Conservation (phyloP, 2,329 filamentous ascomycete species). For the Fusarium concolor region DNA sequence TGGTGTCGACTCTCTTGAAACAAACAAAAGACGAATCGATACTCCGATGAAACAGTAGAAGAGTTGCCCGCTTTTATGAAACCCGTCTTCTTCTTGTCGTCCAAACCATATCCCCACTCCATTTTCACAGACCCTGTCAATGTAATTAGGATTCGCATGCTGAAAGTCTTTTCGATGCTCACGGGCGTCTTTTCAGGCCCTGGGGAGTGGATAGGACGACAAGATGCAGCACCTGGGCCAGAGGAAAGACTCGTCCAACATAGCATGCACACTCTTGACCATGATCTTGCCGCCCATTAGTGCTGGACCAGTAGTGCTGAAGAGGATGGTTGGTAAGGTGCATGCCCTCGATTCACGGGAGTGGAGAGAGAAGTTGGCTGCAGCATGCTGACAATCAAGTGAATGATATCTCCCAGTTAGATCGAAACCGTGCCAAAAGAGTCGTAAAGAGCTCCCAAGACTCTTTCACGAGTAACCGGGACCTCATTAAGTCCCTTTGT, state of each 20-base stretch:
- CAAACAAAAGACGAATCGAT: conserved; percentile 22
- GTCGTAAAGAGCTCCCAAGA: not conserved
- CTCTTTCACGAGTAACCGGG: not conserved
- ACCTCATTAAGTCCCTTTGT: not conserved
- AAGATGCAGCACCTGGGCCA: conserved; percentile 10
- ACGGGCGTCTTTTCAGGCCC: not conserved
- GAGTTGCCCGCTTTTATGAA: not conserved
- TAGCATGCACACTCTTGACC: not conserved
- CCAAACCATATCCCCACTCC: not conserved
- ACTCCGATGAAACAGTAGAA: conserved; percentile 9
- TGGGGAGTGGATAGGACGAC: conserved; percentile 21
- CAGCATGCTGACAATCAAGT: conserved; percentile 2
- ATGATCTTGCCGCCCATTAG: not conserved
- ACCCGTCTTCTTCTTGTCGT: not conserved
- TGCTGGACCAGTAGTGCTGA: conserved; percentile 1
- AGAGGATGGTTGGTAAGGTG: conserved; percentile 8
- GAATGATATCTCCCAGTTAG: not conserved
- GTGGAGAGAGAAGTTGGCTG: conserved; percentile 12
- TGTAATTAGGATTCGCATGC: not conserved
- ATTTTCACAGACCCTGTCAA: not conserved
- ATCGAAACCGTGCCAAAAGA: not conserved
- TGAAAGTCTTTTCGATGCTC: not conserved
- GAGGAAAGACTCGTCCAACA: not conserved
- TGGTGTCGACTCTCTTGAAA: conserved; percentile 13
- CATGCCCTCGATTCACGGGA: conserved; percentile 18